phyloP scores from a whole-genome alignment of 345 rosid species.

The Odontarrhena argentea region DNA sequence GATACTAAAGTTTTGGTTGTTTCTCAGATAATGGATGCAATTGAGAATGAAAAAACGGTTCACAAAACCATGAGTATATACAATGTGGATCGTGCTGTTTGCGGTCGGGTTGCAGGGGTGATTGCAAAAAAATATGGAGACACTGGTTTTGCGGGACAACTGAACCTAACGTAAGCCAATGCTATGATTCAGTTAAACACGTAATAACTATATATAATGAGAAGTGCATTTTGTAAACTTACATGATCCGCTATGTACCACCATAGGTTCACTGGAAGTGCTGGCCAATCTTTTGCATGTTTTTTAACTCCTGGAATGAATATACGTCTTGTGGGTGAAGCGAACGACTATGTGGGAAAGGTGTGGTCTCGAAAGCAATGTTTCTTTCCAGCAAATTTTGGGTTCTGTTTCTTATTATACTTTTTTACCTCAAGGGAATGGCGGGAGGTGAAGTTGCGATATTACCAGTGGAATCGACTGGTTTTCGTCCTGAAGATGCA shows the following conservation, averaged over 20 bases:
- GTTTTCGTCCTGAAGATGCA: slow-evolving; percentile 90
- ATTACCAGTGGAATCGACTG: slow-evolving; percentile 70
- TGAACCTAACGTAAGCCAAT: slow-evolving; percentile 80
- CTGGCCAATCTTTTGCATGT: slow-evolving; percentile 97
- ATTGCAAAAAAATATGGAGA: slow-evolving; percentile 96
- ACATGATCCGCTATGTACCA: slow-evolving; percentile 31
- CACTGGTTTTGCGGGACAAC: slow-evolving; percentile 94
- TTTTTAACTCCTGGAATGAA: slow-evolving; percentile 97
- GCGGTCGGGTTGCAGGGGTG: slow-evolving; percentile 90
- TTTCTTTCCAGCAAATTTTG: background rate
- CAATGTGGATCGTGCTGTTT: slow-evolving; percentile 94
- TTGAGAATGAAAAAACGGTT: slow-evolving; percentile 76
- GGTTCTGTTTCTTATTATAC: background rate
- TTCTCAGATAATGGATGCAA: slow-evolving; percentile 75
- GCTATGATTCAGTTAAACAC: slow-evolving; percentile 1
- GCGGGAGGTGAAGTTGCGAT: slow-evolving; percentile 97
- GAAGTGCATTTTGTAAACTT: slow-evolving; percentile 20
- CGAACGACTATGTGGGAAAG: slow-evolving; percentile 99
- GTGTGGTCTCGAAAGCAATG: slow-evolving; percentile 42
- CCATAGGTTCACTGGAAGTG: slow-evolving; percentile 86
- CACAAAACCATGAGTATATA: slow-evolving; percentile 65
- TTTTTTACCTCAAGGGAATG: slow-evolving; percentile 64
- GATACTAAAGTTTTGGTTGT: slow-evolving; percentile 13
- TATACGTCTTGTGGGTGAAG: slow-evolving; percentile 91
- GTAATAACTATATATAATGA: slow-evolving; percentile 6